A percentile compares a stretch with the other conserved stretches of the same genome.
phyloP scores from a whole-genome alignment of 257 asterid genomes.

The Plantago ovata region DNA sequence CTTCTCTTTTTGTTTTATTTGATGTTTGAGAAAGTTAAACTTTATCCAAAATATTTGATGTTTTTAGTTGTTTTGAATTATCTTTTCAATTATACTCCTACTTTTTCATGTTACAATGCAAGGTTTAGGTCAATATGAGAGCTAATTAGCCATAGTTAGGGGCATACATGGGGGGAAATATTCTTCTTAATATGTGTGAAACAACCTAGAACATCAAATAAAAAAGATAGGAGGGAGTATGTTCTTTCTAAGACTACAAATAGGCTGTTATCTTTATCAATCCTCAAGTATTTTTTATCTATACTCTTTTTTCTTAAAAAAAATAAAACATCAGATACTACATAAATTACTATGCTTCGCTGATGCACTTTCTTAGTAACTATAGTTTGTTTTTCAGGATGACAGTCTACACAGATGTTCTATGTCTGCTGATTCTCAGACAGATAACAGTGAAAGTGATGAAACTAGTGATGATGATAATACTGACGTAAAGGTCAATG shows the following conservation, averaged over 20 bases:
- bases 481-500: slow-evolving; percentile 52
- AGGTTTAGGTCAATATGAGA: too few species aligned
- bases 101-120: too few species aligned
- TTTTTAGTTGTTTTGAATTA: too few species aligned
- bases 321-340: slow-evolving; percentile 17
- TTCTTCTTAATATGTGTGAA: too few species aligned
- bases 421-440: slow-evolving; percentile 76
- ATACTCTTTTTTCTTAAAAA: slow-evolving; percentile 12
- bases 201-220: too few species aligned
- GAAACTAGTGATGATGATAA: slow-evolving; percentile 71
- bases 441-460: slow-evolving; percentile 68
- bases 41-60: too few species aligned
- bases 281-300: background rate
- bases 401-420: slow-evolving; percentile 72
- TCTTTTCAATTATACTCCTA: too few species aligned
- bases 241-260: slow-evolving; percentile 12
- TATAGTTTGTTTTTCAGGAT: slow-evolving; percentile 45
- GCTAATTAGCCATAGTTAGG: too few species aligned
- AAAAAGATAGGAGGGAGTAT: too few species aligned
- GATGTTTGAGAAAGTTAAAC: too few species aligned
- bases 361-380: slow-evolving; percentile 16
- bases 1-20: too few species aligned
- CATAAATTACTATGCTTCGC: slow-evolving; percentile 7
- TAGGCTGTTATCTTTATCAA: slow-evolving; percentile 14
- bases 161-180: too few species aligned